Percentiles rank a stretch among this genome's conserved stretches.
Conservation (phyloP, 371 early-diverging fungal genomes). For the Mucor piriformis region DNA sequence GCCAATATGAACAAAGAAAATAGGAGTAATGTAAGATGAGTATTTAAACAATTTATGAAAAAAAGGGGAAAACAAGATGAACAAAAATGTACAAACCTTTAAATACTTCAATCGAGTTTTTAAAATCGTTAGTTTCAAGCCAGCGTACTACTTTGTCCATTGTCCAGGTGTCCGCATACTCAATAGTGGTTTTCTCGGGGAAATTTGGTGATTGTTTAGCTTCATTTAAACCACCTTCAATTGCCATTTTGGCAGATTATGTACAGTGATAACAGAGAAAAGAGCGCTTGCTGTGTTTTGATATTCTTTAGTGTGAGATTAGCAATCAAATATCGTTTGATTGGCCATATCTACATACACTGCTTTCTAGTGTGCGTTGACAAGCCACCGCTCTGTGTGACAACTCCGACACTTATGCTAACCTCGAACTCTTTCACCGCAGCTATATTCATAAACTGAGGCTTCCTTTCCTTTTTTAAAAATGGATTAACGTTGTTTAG, state of each 20-base stretch:
- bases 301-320: neutral
- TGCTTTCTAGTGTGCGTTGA: no score
- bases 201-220: neutral
- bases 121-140: slow-evolving; percentile 26
- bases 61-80: neutral
- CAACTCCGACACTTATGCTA: neutral
- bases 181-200: slow-evolving; percentile 1
- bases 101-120: slow-evolving; percentile 27
- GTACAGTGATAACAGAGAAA: neutral
- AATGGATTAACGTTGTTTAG: no score
- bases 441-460: no score
- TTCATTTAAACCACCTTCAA: slow-evolving; percentile 3
- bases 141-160: slow-evolving; percentile 25
- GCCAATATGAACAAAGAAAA: neutral
- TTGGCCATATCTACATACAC: neutral
- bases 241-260: slow-evolving; percentile 20
- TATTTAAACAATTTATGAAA: neutral
- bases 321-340: neutral
- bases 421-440: no score
- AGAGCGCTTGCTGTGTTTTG: neutral
- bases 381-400: neutral
- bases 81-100: slow-evolving; percentile 14
- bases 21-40: slow-evolving; percentile 1
- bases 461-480: no score
- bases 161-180: slow-evolving; percentile 23